A percentile compares a stretch with the other conserved stretches of the same genome.
Evolutionary conservation across 208 protist species (phyloP).

Genomic region (Leishmania amazonensis): DNA sequence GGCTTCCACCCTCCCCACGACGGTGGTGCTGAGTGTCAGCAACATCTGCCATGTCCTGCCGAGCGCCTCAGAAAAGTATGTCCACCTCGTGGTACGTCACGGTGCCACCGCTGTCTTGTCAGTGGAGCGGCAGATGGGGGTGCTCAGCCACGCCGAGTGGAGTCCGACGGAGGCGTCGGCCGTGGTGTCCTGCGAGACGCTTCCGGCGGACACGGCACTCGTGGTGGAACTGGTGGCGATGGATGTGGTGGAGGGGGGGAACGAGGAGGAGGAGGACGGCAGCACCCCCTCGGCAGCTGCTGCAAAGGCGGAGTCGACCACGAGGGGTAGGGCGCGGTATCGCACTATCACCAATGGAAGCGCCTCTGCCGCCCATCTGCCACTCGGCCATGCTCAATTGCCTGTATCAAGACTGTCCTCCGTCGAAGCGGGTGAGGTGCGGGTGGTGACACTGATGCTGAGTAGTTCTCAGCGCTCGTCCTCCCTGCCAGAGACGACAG

Average conservation of each 20-base stretch:
- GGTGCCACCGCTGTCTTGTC: conserved; percentile 45
- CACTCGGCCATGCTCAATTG: conserved; percentile 21
- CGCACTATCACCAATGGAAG: not conserved
- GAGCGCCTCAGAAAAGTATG: conserved; percentile 39
- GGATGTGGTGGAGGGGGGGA: conserved; percentile 18
- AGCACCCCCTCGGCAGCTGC: not conserved
- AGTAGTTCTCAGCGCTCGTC: not conserved
- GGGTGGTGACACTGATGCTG: conserved; percentile 22
- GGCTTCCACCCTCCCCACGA: not conserved
- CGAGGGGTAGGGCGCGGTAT: not conserved
- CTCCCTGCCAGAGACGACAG: not conserved
- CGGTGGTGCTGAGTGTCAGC: conserved; percentile 60
- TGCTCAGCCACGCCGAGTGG: conserved; percentile 48
- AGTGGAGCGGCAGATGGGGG: conserved; percentile 35
- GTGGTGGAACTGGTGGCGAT: conserved; percentile 31
- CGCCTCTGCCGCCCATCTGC: not conserved
- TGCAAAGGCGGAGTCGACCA: not conserved
- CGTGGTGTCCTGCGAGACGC: conserved; percentile 23
- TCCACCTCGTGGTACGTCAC: conserved; percentile 47
- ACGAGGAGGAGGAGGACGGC: not conserved
- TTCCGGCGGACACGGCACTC: conserved; percentile 7
- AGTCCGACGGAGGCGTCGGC: conserved; percentile 42
- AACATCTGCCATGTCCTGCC: conserved; percentile 50
- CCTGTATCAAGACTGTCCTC: conserved; percentile 7
- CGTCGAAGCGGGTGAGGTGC: conserved; percentile 15